phyloP scores from a whole-genome alignment of 75 land plant species.

The Pseudotsuga menziesii region DNA sequence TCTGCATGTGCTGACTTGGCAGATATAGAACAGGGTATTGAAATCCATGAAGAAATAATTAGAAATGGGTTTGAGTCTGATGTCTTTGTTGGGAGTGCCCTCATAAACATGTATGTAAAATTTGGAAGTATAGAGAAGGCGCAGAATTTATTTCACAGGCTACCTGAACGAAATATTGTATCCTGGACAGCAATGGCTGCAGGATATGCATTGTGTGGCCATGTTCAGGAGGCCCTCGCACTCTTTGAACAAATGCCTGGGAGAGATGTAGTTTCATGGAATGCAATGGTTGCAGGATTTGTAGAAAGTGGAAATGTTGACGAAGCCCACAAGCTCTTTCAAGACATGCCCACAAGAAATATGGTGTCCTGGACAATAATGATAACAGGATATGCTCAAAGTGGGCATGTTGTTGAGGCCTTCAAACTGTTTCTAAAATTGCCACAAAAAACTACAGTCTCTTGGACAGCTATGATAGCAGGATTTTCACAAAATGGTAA shows the following conservation, averaged over 20 bases:
- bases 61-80: constrained; percentile 6
- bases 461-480: constrained; percentile 16
- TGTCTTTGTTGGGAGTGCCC: constrained; percentile 6
- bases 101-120: constrained; percentile 27
- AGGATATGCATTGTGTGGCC: background rate
- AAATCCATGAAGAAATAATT: constrained; percentile 9
- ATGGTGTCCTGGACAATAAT: constrained; percentile 6
- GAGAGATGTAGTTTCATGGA: constrained; percentile 10
- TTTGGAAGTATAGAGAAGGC: constrained; percentile 11
- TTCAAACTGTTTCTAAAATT: constrained; percentile 6
- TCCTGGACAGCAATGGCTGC: constrained; percentile 29
- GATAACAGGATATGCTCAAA: constrained; percentile 10
- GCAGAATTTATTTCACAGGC: constrained; percentile 10
- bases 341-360: constrained; percentile 14
- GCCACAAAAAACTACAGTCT: background rate
- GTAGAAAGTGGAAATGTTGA: background rate
- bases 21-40: background rate
- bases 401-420: constrained; percentile 1
- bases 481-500: constrained; percentile 11
- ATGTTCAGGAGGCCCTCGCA: background rate
- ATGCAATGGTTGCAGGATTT: constrained; percentile 14
- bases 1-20: constrained; percentile 11
- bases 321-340: constrained; percentile 9
- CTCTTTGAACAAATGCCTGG: constrained; percentile 19
- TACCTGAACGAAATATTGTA: constrained; percentile 18